A percentile compares a stretch with the other conserved stretches of the same genome.
These are phyloP conservation scores for Geotrichum phurueaensis DNA, from an alignment of 1,139 yeast genomes.

Conservation along the genomic window DNA sequence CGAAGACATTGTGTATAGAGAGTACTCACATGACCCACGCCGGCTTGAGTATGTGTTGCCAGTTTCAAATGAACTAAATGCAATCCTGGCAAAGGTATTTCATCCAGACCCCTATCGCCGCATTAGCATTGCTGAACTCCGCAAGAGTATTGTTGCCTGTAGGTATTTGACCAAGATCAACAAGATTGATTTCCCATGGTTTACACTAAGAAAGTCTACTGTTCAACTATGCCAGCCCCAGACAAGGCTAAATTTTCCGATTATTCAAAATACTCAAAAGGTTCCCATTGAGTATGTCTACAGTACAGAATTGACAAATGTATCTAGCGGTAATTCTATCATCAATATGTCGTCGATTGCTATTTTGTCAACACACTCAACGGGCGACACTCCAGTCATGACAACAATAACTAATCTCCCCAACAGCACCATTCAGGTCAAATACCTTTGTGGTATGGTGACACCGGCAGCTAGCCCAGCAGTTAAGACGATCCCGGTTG, in stretches of 20 bases:
- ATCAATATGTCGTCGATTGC: background rate
- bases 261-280: background rate
- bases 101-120: conserved; percentile 60
- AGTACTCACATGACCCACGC: conserved; percentile 45
- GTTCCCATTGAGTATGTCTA: background rate
- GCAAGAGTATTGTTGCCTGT: conserved; percentile 25
- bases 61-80: conserved; percentile 54
- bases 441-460: background rate
- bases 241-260: background rate
- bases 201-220: background rate
- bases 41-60: conserved; percentile 57
- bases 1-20: conserved; percentile 52
- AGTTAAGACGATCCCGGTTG: background rate
- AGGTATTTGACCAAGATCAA: conserved; percentile 4
- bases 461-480: background rate
- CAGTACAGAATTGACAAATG: background rate
- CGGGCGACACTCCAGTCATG: background rate
- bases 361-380: background rate
- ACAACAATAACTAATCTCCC: background rate
- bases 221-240: background rate
- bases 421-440: background rate
- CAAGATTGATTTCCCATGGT: conserved; percentile 15
- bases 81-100: conserved; percentile 51
- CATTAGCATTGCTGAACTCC: conserved; percentile 46
- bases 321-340: background rate